phyloP scores from a whole-genome alignment of 2,329 filamentous ascomycete species.

The Xylariaceae sp. region DNA sequence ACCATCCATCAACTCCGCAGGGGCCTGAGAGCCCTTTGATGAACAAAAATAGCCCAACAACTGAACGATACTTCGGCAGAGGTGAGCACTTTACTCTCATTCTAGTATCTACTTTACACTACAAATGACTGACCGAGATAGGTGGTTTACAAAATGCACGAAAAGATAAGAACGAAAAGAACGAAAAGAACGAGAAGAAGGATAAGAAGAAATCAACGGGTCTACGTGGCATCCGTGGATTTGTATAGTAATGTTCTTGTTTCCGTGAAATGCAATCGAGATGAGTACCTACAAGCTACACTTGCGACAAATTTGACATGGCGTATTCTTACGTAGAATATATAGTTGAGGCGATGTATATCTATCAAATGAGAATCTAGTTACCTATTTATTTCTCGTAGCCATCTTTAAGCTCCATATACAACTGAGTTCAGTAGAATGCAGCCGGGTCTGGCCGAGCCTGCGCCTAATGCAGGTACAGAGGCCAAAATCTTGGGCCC shows the following conservation, averaged over 20 bases:
- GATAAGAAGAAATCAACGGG: constrained; percentile 20
- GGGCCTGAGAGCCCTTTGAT: constrained; percentile 42
- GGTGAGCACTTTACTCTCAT: constrained; percentile 43
- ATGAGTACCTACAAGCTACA: too few relatives aligned
- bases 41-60: constrained; percentile 38
- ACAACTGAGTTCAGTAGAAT: too few relatives aligned
- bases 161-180: constrained; percentile 23
- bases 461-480: too few relatives aligned
- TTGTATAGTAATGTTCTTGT: constrained; percentile 5
- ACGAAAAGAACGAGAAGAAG: constrained; percentile 6
- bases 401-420: too few relatives aligned
- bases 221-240: constrained; percentile 26
- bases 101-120: neutral
- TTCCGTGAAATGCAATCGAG: too few relatives aligned
- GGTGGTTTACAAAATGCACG: constrained; percentile 12
- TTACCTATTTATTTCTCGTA: too few relatives aligned
- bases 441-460: too few relatives aligned
- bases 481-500: too few relatives aligned
- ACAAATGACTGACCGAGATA: constrained; percentile 8
- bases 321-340: too few relatives aligned
- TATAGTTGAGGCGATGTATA: too few relatives aligned
- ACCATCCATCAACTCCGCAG: constrained; percentile 47
- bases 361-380: too few relatives aligned
- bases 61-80: constrained; percentile 54
- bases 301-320: too few relatives aligned